These are phyloP conservation scores for Colletotrichum sp. DNA, from an alignment of 2,329 filamentous ascomycete genomes.

Conservation along the genomic window DNA sequence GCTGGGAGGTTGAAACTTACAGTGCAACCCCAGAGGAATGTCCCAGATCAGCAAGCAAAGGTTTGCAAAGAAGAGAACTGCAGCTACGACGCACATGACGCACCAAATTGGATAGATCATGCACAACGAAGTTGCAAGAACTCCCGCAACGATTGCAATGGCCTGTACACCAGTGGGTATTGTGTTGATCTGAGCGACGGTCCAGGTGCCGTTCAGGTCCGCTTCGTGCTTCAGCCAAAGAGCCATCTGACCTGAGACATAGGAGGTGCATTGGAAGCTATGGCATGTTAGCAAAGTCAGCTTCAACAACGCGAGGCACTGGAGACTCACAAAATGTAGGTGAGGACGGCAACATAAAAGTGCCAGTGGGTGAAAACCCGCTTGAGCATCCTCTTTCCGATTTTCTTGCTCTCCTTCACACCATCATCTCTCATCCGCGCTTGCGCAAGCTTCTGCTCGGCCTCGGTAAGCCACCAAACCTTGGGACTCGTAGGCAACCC, in stretches of 20 bases:
- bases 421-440: conserved; percentile 29
- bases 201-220: conserved; percentile 8
- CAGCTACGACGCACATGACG: conserved; percentile 26
- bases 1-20: background rate
- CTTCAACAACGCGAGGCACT: accelerated
- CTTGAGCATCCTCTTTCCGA: conserved; percentile 29
- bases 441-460: conserved; percentile 34
- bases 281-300: background rate
- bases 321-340: conserved; percentile 24
- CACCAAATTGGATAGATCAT: conserved; percentile 36
- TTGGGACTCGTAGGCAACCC: conserved; percentile 38
- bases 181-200: conserved; percentile 22
- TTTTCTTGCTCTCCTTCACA: conserved; percentile 19
- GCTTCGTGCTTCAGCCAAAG: conserved; percentile 24
- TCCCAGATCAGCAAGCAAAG: conserved; percentile 21
- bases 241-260: conserved; percentile 24
- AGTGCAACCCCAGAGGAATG: conserved; percentile 21
- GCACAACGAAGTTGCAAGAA: conserved; percentile 28
- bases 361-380: conserved; percentile 30
- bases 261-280: conserved; percentile 19
- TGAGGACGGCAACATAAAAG: conserved; percentile 27
- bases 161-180: conserved; percentile 22
- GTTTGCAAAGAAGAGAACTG: conserved; percentile 18
- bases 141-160: conserved; percentile 25
- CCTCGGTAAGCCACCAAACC: conserved; percentile 33